Conservation (phyloP, 164 flowering plant genomes). For the Houttuynia cordata region DNA sequence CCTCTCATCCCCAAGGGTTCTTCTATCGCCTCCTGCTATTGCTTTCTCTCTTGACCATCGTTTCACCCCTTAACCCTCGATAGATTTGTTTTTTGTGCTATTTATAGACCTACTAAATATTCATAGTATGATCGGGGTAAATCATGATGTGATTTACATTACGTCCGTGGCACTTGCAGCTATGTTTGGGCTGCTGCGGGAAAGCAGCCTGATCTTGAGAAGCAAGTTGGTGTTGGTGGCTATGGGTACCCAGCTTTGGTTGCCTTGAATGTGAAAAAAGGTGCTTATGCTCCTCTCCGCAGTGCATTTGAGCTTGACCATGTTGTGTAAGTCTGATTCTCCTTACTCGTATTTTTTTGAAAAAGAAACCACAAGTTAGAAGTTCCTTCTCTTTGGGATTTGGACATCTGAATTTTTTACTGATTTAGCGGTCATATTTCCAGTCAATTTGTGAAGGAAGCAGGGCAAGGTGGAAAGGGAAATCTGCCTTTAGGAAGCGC, state of each 20-base stretch:
- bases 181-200: slow-evolving; percentile 93
- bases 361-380: not conserved
- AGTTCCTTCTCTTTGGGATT: not conserved
- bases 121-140: not conserved
- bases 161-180: slow-evolving; percentile 33
- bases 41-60: no score
- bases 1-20: no score
- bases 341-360: not conserved
- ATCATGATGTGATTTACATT: no score
- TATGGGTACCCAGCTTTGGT: slow-evolving; percentile 97
- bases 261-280: slow-evolving; percentile 78
- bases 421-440: slow-evolving; percentile 8
- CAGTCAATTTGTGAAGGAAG: slow-evolving; percentile 89
- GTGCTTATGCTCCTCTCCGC: slow-evolving; percentile 79
- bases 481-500: slow-evolving; percentile 50
- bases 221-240: slow-evolving; percentile 88
- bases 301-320: slow-evolving; percentile 86
- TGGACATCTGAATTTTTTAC: no score
- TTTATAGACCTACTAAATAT: no score
- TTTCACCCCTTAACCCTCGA: no score
- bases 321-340: slow-evolving; percentile 39
- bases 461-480: slow-evolving; percentile 85
- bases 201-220: slow-evolving; percentile 87
- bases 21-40: no score
- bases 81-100: no score